phyloP scores from a whole-genome alignment of 306 rosid genomes.

The Phaseolus lunatus region DNA sequence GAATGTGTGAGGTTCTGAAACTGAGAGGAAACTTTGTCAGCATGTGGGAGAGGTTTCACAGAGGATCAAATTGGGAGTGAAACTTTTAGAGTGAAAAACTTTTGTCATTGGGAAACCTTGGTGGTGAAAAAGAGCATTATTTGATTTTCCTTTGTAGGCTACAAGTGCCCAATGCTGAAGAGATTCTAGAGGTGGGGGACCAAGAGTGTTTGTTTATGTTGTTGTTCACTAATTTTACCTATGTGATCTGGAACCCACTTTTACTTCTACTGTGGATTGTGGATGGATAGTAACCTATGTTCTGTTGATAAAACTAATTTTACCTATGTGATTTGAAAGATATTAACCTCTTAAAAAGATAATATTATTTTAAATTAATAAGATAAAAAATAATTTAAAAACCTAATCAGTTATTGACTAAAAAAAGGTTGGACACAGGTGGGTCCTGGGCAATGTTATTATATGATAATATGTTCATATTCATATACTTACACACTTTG shows the following conservation, averaged over 20 bases:
- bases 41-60: constrained; percentile 34
- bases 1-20: constrained; percentile 22
- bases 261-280: constrained; percentile 51
- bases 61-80: constrained; percentile 43
- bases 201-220: constrained; percentile 49
- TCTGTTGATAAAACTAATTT: too few relatives aligned
- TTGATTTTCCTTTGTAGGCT: constrained; percentile 39
- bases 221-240: constrained; percentile 41
- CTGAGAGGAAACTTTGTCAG: constrained; percentile 46
- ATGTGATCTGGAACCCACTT: constrained; percentile 50
- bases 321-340: too few relatives aligned
- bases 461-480: background rate
- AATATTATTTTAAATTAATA: too few relatives aligned
- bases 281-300: too few relatives aligned
- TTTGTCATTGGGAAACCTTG: constrained; percentile 35
- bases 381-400: too few relatives aligned
- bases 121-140: constrained; percentile 41
- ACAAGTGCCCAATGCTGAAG: constrained; percentile 51
- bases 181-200: constrained; percentile 49
- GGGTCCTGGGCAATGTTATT: background rate
- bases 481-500: too few relatives aligned
- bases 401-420: too few relatives aligned
- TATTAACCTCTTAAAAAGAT: too few relatives aligned
- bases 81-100: constrained; percentile 38
- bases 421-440: too few relatives aligned